Percentiles rank a stretch among this genome's conserved stretches.
Conservation (phyloP, 768 basidiomycete genomes). For the Mycena polygramma region DNA sequence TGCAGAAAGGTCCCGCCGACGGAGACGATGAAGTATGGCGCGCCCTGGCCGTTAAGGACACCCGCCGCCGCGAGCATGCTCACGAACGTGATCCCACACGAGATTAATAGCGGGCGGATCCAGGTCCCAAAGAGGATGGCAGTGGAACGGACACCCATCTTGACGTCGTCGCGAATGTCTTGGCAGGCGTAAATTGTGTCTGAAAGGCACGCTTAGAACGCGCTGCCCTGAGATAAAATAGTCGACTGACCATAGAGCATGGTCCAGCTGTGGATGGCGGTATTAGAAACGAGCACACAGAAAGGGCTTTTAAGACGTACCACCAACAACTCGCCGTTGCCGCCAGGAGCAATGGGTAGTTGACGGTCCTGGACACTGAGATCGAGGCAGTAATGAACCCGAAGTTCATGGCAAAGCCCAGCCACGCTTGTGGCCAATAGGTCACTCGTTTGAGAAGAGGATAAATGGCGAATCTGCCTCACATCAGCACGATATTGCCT, state of each 20-base stretch:
- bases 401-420: constrained; percentile 71
- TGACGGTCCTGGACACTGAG: constrained; percentile 49
- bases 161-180: constrained; percentile 81
- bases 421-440: constrained; percentile 74
- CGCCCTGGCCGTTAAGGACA: constrained; percentile 64
- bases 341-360: constrained; percentile 49
- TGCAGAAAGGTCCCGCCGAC: constrained; percentile 60
- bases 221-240: background rate
- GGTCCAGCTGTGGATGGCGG: constrained; percentile 25
- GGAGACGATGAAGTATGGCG: constrained; percentile 59
- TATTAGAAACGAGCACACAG: constrained; percentile 24
- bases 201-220: constrained; percentile 13
- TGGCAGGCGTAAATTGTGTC: constrained; percentile 86
- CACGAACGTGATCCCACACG: constrained; percentile 67
- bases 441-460: constrained; percentile 70
- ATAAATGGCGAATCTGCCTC: constrained; percentile 56
- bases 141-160: constrained; percentile 81
- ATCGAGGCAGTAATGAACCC: constrained; percentile 65
- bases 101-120: constrained; percentile 68
- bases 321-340: constrained; percentile 62
- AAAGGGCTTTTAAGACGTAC: constrained; percentile 38
- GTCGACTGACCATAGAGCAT: constrained; percentile 28
- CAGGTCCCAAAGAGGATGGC: constrained; percentile 77
- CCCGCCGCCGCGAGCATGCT: constrained; percentile 66
- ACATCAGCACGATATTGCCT: background rate